Evolutionary conservation across 2,329 filamentous ascomycete species (phyloP), one percentile per base, ranked within the genome.

Genomic region (Incumbomyces delicatus): DNA sequence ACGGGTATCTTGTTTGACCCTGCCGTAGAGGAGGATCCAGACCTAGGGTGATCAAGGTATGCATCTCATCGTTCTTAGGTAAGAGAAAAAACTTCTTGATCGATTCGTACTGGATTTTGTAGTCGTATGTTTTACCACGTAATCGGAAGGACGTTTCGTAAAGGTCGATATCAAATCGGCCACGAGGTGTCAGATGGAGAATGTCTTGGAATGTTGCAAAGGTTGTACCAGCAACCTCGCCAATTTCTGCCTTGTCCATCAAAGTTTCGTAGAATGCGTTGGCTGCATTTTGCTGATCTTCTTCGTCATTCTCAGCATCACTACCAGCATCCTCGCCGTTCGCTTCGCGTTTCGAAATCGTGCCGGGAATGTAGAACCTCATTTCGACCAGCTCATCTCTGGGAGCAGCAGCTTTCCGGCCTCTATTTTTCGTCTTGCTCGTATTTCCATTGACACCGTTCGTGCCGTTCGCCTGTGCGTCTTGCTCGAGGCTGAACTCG

Each of bases 21-120:
- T 98, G 92, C 53, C 94, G 85, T 52, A 98, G 77, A 31, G 92
- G 92, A 18, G 92, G 92, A 60, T 98, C 92, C 31, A 98, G 75
- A 45, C 94, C 92, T 55, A 98, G 83, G 53, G 87, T 90, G 55
- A 98, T 87, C 72, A 98, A 84, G 56, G 85, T 89, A 64, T 98
- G 92, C 58, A 92, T 80, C 57, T 98, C 92, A 64, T 98, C 92
- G n/a, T 92, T 92, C 71, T 98, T 98, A 40, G 92, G 92, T 5
- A 98, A 80, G 27, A 96, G 78, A 81, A 98, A 95, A 64, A 96
- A 96, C 66, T 96, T 96, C 75, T 98, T 98, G 70, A 96, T 88
- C 41, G 83, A 81, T 48, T 95, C 87, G 68, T 95, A 98, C 65
- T 95, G 88, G 56, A 98, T 96, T 77, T 98, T 98, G 80, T 98